phyloP scores from a whole-genome alignment of 140 eudicot species.

The Cichorium intybus region DNA sequence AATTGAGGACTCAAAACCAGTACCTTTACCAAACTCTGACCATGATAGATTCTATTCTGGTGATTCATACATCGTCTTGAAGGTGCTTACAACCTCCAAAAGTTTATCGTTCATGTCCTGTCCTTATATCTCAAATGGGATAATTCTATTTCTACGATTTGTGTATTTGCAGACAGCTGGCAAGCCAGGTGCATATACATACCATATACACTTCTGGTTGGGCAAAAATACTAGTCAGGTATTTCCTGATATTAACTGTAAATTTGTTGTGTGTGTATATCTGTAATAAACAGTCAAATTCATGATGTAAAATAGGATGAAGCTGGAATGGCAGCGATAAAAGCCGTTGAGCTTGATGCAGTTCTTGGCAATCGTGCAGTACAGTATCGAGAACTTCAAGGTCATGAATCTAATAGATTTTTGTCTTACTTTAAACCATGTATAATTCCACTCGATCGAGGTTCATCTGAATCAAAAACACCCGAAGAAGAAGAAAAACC shows the following conservation, averaged over 20 bases:
- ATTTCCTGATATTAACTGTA: not conserved
- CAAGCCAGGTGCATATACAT: slow-evolving; percentile 75
- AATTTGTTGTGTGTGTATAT: not conserved
- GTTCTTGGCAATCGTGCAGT: slow-evolving; percentile 89
- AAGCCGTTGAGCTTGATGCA: slow-evolving; percentile 93
- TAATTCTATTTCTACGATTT: slow-evolving; percentile 3
- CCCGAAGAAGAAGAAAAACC: slow-evolving; percentile 41
- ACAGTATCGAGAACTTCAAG: slow-evolving; percentile 80
- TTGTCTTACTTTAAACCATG: slow-evolving; percentile 91
- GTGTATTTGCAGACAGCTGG: slow-evolving; percentile 72
- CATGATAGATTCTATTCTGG: slow-evolving; percentile 83
- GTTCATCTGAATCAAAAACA: slow-evolving; percentile 67
- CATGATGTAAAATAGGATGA: slow-evolving; percentile 62
- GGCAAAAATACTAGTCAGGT: slow-evolving; percentile 98
- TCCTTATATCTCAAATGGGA: not conserved
- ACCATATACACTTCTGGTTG: slow-evolving; percentile 93
- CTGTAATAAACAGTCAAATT: slow-evolving; percentile 5
- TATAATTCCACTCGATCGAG: slow-evolving; percentile 78
- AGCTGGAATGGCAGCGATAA: slow-evolving; percentile 80
- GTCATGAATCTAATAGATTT: slow-evolving; percentile 79
- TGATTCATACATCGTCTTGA: slow-evolving; percentile 76
- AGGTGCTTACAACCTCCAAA: slow-evolving; percentile 45
- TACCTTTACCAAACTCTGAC: slow-evolving; percentile 70
- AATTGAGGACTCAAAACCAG: slow-evolving; percentile 81
- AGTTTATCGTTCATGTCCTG: not conserved